Evolutionary conservation across 2,329 filamentous ascomycete species (phyloP).

Genomic region (Curvularia verruculosa): DNA sequence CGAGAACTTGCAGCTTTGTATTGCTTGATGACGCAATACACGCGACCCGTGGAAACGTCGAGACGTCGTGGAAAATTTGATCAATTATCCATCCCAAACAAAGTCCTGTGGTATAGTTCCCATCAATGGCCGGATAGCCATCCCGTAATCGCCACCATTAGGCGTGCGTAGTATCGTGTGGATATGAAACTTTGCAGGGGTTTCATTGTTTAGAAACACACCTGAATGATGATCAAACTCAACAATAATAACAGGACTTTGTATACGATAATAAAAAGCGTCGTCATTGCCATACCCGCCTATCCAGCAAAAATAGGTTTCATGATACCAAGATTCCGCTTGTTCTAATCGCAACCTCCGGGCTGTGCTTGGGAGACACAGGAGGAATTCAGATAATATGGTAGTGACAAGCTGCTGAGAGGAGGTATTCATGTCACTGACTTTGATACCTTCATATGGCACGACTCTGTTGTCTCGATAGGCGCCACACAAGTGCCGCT

Average conservation of each 20-base stretch:
- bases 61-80: no score
- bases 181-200: constrained; percentile 79
- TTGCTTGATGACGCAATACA: not conserved
- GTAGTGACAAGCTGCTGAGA: constrained; percentile 63
- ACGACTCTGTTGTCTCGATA: constrained; percentile 79
- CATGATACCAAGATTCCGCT: constrained; percentile 58
- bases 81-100: not conserved
- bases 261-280: constrained; percentile 77
- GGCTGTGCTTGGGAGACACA: constrained; percentile 68
- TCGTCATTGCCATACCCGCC: constrained; percentile 70
- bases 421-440: constrained; percentile 54
- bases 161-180: constrained; percentile 75
- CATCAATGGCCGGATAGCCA: constrained; percentile 51
- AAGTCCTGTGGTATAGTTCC: constrained; percentile 15
- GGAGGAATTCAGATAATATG: constrained; percentile 68
- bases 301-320: constrained; percentile 83
- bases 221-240: constrained; percentile 84
- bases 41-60: not conserved
- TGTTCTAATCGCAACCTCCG: constrained; percentile 63
- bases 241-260: constrained; percentile 74
- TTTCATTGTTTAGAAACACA: constrained; percentile 74
- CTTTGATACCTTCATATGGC: constrained; percentile 70
- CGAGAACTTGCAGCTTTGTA: no score
- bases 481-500: constrained; percentile 77
- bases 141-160: constrained; percentile 78